Percentiles rank a stretch among this genome's conserved stretches.
Evolutionary conservation across 176 grass and related monocot species (phyloP).

Genomic region (Calamus simplicifolius): DNA sequence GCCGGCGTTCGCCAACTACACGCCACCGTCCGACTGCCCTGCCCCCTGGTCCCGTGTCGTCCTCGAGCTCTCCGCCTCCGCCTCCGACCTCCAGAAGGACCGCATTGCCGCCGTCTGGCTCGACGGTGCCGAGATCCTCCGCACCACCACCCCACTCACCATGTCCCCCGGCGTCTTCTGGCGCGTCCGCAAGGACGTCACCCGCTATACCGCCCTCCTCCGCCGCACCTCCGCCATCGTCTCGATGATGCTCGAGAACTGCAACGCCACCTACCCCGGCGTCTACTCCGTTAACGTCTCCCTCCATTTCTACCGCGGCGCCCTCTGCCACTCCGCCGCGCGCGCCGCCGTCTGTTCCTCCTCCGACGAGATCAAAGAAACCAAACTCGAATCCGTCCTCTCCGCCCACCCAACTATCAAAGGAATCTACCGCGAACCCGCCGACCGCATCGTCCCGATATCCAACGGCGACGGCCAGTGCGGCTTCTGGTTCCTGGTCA

Average conservation of each 20-base stretch:
- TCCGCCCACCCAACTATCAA: slow-evolving; percentile 8
- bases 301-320: neutral
- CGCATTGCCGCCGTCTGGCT: neutral
- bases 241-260: slow-evolving; percentile 16
- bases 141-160: neutral
- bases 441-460: too few species aligned
- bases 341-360: too few species aligned
- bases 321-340: too few species aligned
- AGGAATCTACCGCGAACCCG: slow-evolving; percentile 1
- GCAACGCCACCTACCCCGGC: neutral
- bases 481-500: too few species aligned
- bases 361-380: too few species aligned
- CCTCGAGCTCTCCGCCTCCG: neutral
- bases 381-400: slow-evolving; percentile 27
- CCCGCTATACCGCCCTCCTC: too few species aligned
- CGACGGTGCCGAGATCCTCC: slow-evolving; percentile 4
- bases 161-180: too few species aligned
- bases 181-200: too few species aligned
- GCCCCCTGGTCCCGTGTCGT: too few species aligned
- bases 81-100: neutral
- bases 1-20: too few species aligned
- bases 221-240: neutral
- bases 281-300: slow-evolving; percentile 5
- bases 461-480: too few species aligned
- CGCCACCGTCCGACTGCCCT: too few species aligned